Evolutionary conservation across 768 basidiomycete species (phyloP).

Genomic region (Trametes cingulata): DNA sequence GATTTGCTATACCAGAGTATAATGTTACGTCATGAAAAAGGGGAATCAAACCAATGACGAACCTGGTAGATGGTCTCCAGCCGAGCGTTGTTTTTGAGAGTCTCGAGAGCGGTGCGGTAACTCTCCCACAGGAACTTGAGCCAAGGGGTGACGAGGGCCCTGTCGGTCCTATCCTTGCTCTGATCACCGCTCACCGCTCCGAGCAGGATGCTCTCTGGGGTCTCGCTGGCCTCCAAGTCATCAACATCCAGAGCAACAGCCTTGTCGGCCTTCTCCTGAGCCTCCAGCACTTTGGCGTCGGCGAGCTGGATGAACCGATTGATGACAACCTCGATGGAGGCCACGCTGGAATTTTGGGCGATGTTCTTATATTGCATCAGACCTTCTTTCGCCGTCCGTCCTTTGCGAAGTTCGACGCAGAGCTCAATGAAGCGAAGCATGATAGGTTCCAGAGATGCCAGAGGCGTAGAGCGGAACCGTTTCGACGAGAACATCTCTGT

Average conservation of each 20-base stretch:
- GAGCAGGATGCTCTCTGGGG: constrained; percentile 88
- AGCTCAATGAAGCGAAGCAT: constrained; percentile 95
- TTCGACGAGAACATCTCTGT: constrained; percentile 93
- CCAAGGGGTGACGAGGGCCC: constrained; percentile 95
- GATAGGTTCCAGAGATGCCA: constrained; percentile 90
- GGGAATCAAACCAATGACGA: constrained; percentile 21
- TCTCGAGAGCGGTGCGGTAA: constrained; percentile 93
- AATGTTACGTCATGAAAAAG: constrained; percentile 7
- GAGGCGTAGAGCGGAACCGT: constrained; percentile 89
- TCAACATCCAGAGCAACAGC: constrained; percentile 76
- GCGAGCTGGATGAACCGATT: constrained; percentile 80
- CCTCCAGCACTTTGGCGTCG: constrained; percentile 80
- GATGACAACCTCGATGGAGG: constrained; percentile 90
- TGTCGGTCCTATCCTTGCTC: constrained; percentile 91
- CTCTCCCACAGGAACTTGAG: constrained; percentile 99
- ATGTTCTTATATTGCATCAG: constrained; percentile 99
- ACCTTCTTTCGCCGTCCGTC: constrained; percentile 90
- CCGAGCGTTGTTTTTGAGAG: constrained; percentile 92
- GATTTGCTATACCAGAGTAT: constrained; percentile 64
- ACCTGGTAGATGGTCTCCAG: constrained; percentile 95
- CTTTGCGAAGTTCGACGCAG: constrained; percentile 93
- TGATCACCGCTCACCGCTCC: constrained; percentile 89
- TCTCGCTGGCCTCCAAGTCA: constrained; percentile 94
- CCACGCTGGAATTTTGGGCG: constrained; percentile 89
- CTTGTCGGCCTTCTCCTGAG: constrained; percentile 84